phyloP scores from a whole-genome alignment of 116 monocot genomes.

The Thalassia testudinum region DNA sequence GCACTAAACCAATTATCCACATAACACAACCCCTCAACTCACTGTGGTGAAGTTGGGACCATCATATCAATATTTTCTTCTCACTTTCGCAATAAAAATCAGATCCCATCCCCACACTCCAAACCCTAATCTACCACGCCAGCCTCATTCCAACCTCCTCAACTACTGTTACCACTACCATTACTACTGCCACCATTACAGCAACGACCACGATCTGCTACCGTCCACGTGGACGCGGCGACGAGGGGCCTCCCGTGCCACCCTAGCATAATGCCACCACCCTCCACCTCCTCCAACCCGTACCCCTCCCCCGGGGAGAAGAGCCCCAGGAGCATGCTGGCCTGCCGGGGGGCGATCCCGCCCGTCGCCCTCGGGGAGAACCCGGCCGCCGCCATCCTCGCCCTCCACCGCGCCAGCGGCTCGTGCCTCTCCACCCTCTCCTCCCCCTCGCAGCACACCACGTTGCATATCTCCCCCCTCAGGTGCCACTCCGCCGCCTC shows the following conservation, averaged over 20 bases:
- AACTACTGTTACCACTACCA: too few relatives aligned
- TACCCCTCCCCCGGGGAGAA: slow-evolving; percentile 33
- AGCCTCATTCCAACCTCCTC: too few relatives aligned
- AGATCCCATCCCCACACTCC: too few relatives aligned
- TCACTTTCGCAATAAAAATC: too few relatives aligned
- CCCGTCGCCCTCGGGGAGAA: slow-evolving; percentile 23
- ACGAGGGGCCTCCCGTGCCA: slow-evolving; percentile 52
- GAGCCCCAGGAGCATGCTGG: slow-evolving; percentile 38
- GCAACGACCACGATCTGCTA: not conserved
- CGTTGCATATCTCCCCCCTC: slow-evolving; percentile 68
- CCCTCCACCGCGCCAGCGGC: slow-evolving; percentile 41
- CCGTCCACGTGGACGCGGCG: slow-evolving; percentile 38
- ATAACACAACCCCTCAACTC: too few relatives aligned
- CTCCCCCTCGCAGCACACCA: slow-evolving; percentile 57
- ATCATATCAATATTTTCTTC: too few relatives aligned
- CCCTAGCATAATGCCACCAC: slow-evolving; percentile 32
- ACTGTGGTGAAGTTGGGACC: too few relatives aligned
- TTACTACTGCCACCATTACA: too few relatives aligned
- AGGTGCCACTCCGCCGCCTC: slow-evolving; percentile 53
- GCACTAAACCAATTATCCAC: too few relatives aligned
- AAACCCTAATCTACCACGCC: too few relatives aligned
- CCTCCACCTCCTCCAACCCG: slow-evolving; percentile 36
- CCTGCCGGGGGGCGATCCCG: slow-evolving; percentile 41
- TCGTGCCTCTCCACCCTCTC: slow-evolving; percentile 69
- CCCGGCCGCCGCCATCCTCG: slow-evolving; percentile 29